Conservation (phyloP, 1,284 basidiomycete species). For the Irpex sp. region DNA sequence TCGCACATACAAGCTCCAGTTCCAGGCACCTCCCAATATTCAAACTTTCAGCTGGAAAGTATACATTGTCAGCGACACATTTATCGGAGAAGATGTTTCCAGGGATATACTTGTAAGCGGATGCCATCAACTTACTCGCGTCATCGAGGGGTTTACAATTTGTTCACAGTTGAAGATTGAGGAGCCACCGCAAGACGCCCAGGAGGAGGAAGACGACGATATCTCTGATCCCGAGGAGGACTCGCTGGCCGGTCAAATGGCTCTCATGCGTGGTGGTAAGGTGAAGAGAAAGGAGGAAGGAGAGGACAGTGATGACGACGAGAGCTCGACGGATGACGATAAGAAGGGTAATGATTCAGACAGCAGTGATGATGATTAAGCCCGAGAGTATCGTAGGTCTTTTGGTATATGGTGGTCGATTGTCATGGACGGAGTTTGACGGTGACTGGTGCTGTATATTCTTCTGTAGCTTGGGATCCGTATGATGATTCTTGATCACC, state of each 20-base stretch:
- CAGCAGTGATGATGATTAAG: constrained; percentile 32
- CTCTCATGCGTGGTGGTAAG: constrained; percentile 86
- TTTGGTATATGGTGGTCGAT: too few relatives aligned
- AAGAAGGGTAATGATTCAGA: constrained; percentile 40
- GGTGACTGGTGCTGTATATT: neutral
- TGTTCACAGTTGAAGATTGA: constrained; percentile 75
- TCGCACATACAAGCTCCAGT: constrained; percentile 85
- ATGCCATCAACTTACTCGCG: neutral
- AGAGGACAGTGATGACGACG: constrained; percentile 38
- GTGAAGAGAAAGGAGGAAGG: constrained; percentile 58
- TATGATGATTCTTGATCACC: neutral
- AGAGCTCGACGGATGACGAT: constrained; percentile 43
- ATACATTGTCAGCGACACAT: constrained; percentile 83
- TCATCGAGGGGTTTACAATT: neutral
- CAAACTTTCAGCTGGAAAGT: constrained; percentile 90
- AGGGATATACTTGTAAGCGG: constrained; percentile 65
- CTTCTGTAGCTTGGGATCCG: neutral
- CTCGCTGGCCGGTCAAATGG: constrained; percentile 96
- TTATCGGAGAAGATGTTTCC: constrained; percentile 77
- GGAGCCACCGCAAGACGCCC: constrained; percentile 58
- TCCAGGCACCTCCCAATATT: constrained; percentile 87
- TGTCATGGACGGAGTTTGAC: neutral
- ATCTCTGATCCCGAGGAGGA: constrained; percentile 97
- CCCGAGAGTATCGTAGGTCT: neutral
- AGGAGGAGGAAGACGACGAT: constrained; percentile 66